phyloP scores from a whole-genome alignment of 805 yeast genomes.

The Nakazawaea ishiwadae region DNA sequence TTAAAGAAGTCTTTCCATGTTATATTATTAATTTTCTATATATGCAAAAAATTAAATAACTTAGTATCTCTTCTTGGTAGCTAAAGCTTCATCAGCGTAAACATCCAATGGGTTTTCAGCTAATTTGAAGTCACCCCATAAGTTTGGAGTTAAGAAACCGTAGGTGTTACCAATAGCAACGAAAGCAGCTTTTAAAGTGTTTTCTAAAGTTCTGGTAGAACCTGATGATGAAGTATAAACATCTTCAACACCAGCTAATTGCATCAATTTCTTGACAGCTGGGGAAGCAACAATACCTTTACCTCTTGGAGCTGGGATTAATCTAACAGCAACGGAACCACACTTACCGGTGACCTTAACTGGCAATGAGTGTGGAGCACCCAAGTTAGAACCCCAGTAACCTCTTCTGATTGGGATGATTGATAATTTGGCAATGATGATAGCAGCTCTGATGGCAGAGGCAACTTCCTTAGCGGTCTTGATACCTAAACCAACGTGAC shows the following conservation, averaged over 20 bases:
- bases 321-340: constrained; percentile 98
- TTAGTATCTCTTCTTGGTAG: constrained; percentile 73
- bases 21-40: background rate
- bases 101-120: constrained; percentile 92
- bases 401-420: constrained; percentile 99
- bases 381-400: constrained; percentile 99
- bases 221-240: constrained; percentile 98
- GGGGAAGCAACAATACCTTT: constrained; percentile 99
- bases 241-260: constrained; percentile 99
- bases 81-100: constrained; percentile 81
- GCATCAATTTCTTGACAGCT: constrained; percentile 97
- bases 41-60: constrained; percentile 18
- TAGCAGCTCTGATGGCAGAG: constrained; percentile 99
- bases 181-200: constrained; percentile 99
- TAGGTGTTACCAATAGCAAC: constrained; percentile 99
- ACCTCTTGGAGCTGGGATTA: constrained; percentile 99
- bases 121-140: constrained; percentile 86
- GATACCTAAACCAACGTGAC: constrained; percentile 99
- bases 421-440: constrained; percentile 97
- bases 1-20: too few species aligned
- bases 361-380: constrained; percentile 99
- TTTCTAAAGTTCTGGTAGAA: constrained; percentile 99
- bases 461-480: constrained; percentile 99
- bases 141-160: constrained; percentile 99
- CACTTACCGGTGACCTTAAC: constrained; percentile 99